Evolutionary conservation across 768 basidiomycete species (phyloP).

Genomic region (Russula virescens): DNA sequence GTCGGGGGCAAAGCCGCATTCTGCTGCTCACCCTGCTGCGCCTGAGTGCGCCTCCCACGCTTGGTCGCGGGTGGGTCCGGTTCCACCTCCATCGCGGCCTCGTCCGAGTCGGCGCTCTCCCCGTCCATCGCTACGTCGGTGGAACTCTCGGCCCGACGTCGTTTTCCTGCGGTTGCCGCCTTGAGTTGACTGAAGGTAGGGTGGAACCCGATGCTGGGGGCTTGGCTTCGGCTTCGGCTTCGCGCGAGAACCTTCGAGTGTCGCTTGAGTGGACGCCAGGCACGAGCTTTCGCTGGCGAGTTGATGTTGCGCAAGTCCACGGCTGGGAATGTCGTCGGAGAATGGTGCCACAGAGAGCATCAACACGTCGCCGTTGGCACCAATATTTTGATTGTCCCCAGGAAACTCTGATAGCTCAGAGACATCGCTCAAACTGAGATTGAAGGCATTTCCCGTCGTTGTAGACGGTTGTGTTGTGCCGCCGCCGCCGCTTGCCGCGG

Average conservation of each 20-base stretch:
- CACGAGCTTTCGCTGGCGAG: background rate
- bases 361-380: conserved; percentile 7
- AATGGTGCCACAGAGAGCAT: conserved; percentile 19
- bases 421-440: conserved; percentile 10
- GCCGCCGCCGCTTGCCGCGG: background rate
- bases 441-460: background rate
- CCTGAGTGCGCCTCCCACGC: no score
- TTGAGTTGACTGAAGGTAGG: no score
- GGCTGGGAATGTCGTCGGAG: conserved; percentile 8
- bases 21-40: no score
- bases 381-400: background rate
- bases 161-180: background rate
- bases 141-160: no score
- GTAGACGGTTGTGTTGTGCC: background rate
- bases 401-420: conserved; percentile 11
- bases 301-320: conserved; percentile 8
- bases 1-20: no score
- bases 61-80: background rate
- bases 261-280: conserved; percentile 16
- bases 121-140: no score
- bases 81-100: no score
- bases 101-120: no score
- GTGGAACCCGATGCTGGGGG: background rate
- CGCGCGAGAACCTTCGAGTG: conserved; percentile 22
- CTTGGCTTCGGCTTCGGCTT: conserved; percentile 12